Percentiles rank a stretch among this genome's conserved stretches.
These are phyloP conservation scores for Mucor plumbeus DNA, from an alignment of 371 early-diverging fungal genomes.

Conservation along the genomic window DNA sequence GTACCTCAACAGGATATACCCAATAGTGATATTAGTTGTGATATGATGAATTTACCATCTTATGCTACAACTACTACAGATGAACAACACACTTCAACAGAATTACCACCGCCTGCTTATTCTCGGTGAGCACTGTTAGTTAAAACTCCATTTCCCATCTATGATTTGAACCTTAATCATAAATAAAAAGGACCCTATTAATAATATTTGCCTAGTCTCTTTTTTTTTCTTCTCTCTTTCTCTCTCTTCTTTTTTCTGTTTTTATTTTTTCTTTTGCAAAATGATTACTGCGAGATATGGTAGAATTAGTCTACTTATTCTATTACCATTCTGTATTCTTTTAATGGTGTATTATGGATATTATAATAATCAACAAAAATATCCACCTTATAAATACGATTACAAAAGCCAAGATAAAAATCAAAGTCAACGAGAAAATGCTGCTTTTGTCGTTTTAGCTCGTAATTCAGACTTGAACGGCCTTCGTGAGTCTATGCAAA, in stretches of 20 bases:
- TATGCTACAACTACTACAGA: background rate
- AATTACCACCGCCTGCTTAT: conserved; percentile 35
- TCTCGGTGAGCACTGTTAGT: conserved; percentile 4
- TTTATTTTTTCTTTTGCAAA: conserved; percentile 4
- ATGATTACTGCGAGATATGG: conserved; percentile 34
- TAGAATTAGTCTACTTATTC: conserved; percentile 20
- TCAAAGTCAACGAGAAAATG: conserved; percentile 48
- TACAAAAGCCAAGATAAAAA: conserved; percentile 15
- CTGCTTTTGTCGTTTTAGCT: conserved; percentile 61
- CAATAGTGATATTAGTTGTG: background rate
- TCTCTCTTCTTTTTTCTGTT: conserved; percentile 1
- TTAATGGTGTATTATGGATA: conserved; percentile 20
- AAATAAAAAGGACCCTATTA: background rate
- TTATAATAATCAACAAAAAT: conserved; percentile 10
- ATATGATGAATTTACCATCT: background rate
- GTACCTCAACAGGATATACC: background rate
- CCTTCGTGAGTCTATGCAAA: conserved; percentile 63
- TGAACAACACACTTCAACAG: background rate
- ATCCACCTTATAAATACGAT: conserved; percentile 22
- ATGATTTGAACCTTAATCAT: conserved; percentile 3
- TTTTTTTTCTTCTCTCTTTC: background rate
- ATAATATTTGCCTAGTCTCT: background rate
- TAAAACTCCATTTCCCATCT: conserved; percentile 1
- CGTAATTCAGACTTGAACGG: conserved; percentile 76
- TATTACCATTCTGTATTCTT: conserved; percentile 29